A percentile compares a stretch with the other conserved stretches of the same genome.
Evolutionary conservation across 306 rosid genomes (phyloP).

Genomic region (Casuarina cunninghamiana): DNA sequence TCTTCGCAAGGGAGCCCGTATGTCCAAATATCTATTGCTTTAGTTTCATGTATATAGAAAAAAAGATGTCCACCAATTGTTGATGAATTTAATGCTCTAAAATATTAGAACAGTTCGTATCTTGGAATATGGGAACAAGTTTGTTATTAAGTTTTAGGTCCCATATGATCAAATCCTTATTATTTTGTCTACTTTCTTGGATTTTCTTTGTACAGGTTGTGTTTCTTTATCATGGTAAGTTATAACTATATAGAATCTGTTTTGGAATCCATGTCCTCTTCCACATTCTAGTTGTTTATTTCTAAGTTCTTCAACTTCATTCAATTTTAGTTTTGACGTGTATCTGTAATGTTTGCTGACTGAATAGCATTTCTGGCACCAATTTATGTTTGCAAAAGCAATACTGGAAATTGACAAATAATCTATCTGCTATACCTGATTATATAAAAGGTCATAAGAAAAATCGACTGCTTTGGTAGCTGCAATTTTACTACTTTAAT

Average conservation of each 20-base stretch:
- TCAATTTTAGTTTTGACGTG: background rate
- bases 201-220: background rate
- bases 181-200: background rate
- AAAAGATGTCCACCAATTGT: background rate
- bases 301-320: background rate
- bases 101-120: background rate
- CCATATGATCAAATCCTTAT: background rate
- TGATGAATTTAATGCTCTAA: background rate
- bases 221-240: background rate
- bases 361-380: background rate
- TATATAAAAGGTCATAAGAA: background rate
- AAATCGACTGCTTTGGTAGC: background rate
- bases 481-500: background rate
- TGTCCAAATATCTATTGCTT: conserved; percentile 26
- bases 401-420: background rate
- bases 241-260: background rate
- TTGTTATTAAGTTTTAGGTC: background rate
- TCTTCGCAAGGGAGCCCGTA: conserved; percentile 90
- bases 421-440: background rate
- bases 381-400: background rate
- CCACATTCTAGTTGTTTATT: background rate
- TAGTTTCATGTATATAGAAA: background rate
- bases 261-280: background rate
- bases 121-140: background rate
- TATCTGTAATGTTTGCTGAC: background rate